These are phyloP conservation scores for Butyriboletus regius DNA, from an alignment of 1,284 basidiomycete species.

Conservation along the genomic window DNA sequence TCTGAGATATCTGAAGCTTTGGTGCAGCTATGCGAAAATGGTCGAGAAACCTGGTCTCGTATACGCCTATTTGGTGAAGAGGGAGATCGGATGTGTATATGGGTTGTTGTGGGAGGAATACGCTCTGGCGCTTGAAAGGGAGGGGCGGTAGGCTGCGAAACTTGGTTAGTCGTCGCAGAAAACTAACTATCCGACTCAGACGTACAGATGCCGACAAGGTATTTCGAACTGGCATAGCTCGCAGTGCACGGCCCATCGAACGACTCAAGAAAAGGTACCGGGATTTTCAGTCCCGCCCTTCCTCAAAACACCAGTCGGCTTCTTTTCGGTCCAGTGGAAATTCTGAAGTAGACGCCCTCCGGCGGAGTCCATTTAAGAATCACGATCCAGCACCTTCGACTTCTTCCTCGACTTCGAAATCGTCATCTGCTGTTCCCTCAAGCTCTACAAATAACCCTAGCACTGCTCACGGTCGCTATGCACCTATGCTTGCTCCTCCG, in stretches of 20 bases:
- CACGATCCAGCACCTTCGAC: conserved; percentile 32
- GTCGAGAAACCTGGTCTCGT: conserved; percentile 53
- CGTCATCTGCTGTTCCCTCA: conserved; percentile 17
- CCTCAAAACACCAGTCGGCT: conserved; percentile 26
- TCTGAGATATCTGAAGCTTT: conserved; percentile 80
- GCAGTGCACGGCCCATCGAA: conserved; percentile 74
- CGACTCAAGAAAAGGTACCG: conserved; percentile 77
- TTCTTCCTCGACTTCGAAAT: conserved; percentile 26
- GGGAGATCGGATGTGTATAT: conserved; percentile 72
- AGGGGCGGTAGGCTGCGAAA: conserved; percentile 56
- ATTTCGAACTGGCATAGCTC: conserved; percentile 77
- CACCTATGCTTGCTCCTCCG: conserved; percentile 59
- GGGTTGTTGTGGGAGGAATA: conserved; percentile 82
- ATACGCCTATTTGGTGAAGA: conserved; percentile 69
- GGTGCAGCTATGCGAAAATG: conserved; percentile 73
- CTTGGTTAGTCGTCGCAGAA: background rate
- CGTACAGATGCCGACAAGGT: conserved; percentile 73
- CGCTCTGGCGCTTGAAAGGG: conserved; percentile 65
- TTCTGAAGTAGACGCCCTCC: conserved; percentile 39
- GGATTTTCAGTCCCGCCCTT: conserved; percentile 64
- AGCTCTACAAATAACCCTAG: conserved; percentile 10
- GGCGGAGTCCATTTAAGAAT: conserved; percentile 52
- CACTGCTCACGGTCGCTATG: conserved; percentile 46
- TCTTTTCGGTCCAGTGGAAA: conserved; percentile 21
- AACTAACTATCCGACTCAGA: conserved; percentile 36